These are phyloP conservation scores for Clathrospora elynae DNA, from an alignment of 2,329 filamentous ascomycete genomes.

Conservation along the genomic window DNA sequence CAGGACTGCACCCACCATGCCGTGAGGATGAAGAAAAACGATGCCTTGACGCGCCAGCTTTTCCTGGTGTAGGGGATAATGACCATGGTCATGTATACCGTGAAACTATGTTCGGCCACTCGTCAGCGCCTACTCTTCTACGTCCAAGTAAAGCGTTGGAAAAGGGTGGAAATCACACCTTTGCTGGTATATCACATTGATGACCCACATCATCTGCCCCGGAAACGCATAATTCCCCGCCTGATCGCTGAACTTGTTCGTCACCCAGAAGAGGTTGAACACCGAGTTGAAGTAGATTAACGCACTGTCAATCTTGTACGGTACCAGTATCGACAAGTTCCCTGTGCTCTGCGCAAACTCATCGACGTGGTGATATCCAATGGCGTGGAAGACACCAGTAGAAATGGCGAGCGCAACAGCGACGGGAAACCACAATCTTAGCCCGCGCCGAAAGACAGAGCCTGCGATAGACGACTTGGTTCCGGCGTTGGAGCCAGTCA, in stretches of 20 bases:
- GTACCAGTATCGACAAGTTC: slow-evolving; percentile 42
- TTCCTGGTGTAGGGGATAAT: slow-evolving; percentile 50
- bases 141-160: too few species aligned
- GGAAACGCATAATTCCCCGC: slow-evolving; percentile 50
- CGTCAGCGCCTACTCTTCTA: background rate
- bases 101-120: slow-evolving; percentile 32
- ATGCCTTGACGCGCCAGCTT: slow-evolving; percentile 46
- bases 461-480: slow-evolving; percentile 41
- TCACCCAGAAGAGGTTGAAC: slow-evolving; percentile 53
- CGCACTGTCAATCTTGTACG: slow-evolving; percentile 38
- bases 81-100: slow-evolving; percentile 53
- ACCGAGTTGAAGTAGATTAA: slow-evolving; percentile 51
- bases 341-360: slow-evolving; percentile 41
- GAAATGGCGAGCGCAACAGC: too few species aligned
- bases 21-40: slow-evolving; percentile 46
- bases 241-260: slow-evolving; percentile 42
- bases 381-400: slow-evolving; percentile 35
- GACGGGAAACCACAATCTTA: slow-evolving; percentile 49
- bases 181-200: slow-evolving; percentile 51
- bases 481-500: slow-evolving; percentile 34
- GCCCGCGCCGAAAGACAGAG: slow-evolving; percentile 47
- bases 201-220: slow-evolving; percentile 48
- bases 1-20: slow-evolving; percentile 53
- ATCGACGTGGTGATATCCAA: slow-evolving; percentile 32
- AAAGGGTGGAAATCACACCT: slow-evolving; percentile 18